Percentiles rank a stretch among this genome's conserved stretches.
These are phyloP conservation scores for Daldinia eschscholtzii DNA, from an alignment of 2,329 filamentous ascomycete genomes.

Conservation along the genomic window DNA sequence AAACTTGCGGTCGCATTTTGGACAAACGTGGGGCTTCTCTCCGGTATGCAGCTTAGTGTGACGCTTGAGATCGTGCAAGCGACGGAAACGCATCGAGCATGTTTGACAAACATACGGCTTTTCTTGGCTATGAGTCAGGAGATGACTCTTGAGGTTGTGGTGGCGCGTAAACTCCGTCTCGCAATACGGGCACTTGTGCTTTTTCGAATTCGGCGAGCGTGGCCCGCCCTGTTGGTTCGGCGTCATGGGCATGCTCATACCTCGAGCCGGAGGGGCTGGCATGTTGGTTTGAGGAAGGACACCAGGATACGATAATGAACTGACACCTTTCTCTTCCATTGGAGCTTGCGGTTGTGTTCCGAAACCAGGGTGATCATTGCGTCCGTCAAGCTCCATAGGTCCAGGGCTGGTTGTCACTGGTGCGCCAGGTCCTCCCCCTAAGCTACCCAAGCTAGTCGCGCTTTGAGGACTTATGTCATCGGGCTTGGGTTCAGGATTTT, in stretches of 20 bases:
- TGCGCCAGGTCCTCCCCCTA: slow-evolving; percentile 56
- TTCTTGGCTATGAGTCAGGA: slow-evolving; percentile 97
- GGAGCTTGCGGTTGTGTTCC: slow-evolving; percentile 59
- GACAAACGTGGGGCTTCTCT: slow-evolving; percentile 93
- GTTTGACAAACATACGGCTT: slow-evolving; percentile 95
- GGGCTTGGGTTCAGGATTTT: slow-evolving; percentile 51
- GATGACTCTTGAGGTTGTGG: slow-evolving; percentile 96
- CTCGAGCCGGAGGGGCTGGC: slow-evolving; percentile 61
- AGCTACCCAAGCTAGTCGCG: slow-evolving; percentile 55
- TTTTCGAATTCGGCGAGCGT: slow-evolving; percentile 81
- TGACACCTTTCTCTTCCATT: slow-evolving; percentile 65
- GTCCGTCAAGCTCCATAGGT: slow-evolving; percentile 67
- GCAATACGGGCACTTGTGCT: slow-evolving; percentile 97
- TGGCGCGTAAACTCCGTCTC: slow-evolving; percentile 96
- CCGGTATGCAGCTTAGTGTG: slow-evolving; percentile 97
- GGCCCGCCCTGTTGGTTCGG: slow-evolving; percentile 63
- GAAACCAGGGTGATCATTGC: slow-evolving; percentile 54
- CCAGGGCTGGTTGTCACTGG: slow-evolving; percentile 64
- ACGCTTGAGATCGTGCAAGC: slow-evolving; percentile 93
- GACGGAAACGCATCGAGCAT: slow-evolving; percentile 92
- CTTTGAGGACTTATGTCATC: slow-evolving; percentile 61
- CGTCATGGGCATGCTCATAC: slow-evolving; percentile 70
- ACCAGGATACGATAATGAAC: slow-evolving; percentile 68
- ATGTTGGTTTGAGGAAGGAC: slow-evolving; percentile 61
- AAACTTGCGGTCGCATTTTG: slow-evolving; percentile 94